Conservation (phyloP, 139 green algal genomes). For the Haematococcus sp. region DNA sequence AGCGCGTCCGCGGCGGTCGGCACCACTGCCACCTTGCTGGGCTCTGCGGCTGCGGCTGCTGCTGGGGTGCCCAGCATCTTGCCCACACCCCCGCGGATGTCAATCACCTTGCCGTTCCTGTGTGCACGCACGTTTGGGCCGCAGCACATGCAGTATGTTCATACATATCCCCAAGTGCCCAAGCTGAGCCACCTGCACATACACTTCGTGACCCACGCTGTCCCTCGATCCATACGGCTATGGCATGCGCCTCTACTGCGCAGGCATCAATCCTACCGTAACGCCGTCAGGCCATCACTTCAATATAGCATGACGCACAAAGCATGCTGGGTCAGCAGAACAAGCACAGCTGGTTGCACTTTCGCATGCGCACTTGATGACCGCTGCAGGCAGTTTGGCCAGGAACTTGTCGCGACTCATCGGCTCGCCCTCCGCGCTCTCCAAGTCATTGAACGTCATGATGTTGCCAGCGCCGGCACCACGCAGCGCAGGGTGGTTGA, state of each 20-base stretch:
- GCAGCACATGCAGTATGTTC: neutral
- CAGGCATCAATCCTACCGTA: no score
- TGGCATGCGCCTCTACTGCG: no score
- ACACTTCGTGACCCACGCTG: no score
- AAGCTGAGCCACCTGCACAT: no score
- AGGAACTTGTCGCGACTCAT: slow-evolving; percentile 44
- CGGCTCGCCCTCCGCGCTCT: slow-evolving; percentile 6
- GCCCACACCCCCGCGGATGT: slow-evolving; percentile 26
- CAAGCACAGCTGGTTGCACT: no score
- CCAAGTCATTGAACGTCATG: slow-evolving; percentile 30
- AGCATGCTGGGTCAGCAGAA: no score
- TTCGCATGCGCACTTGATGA: slow-evolving; percentile 22
- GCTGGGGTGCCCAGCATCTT: neutral
- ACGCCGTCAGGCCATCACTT: no score
- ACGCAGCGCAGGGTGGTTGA: neutral
- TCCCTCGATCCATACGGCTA: no score
- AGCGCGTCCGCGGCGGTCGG: slow-evolving; percentile 33
- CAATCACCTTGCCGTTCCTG: slow-evolving; percentile 37
- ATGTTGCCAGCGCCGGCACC: slow-evolving; percentile 25
- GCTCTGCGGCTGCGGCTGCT: neutral
- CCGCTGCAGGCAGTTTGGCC: slow-evolving; percentile 39
- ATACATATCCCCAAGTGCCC: no score
- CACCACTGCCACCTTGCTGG: slow-evolving; percentile 19
- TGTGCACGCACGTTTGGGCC: neutral
- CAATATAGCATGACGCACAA: no score